Base-by-base conservation (phyloP, 177 flowering plant species). In the Vitis hybrid region DNA sequence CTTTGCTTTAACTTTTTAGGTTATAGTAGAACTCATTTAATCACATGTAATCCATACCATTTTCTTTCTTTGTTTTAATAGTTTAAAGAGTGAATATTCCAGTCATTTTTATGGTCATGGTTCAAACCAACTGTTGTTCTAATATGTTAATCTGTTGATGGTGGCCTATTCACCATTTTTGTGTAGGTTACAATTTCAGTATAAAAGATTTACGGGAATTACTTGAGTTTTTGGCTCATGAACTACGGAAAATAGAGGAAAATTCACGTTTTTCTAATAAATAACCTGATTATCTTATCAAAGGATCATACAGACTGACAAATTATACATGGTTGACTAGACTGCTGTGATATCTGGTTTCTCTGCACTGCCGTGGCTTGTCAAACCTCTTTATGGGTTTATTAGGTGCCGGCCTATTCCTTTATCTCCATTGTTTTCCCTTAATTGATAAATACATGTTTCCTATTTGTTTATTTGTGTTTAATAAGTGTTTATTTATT, bases 321-420 rank as follows among this genome's bases (percentile, higher is more conserved):
- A 78, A 70, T 67, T 78, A 5, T 83, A 31, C 73, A n/a, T 79
- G 74, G 26, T 85, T 85, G 76, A 76, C 84, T 87, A 96, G 99
- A 93, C 99, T 87, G 99, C 99, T 78, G 89, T 96, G 64, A 83
- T 96, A 78, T 70, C 97, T 66, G 99, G 99, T 57, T 83, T 90
- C 56, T 91, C 99, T 75, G 79, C 99, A 61, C 82, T 96, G 22
- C 99, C 99, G 3, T 96, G 99, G 99, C 98, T 96, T 73, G 77
- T 93, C 67, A 96, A 96, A 82, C 99, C 99, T 65, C 82, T 96
- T 10, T 96, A 96, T 77, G 97, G 99, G 18, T 96, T 96, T 83
- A 90, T 96, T 70, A 96, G 99, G 99, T 93, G 67, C 4, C 79
- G 0, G 19, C 68, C 57, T 51, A 8, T 50, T 61, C 31, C n/a